Evolutionary conservation across 768 basidiomycete species (phyloP), one percentile per base, ranked within the genome.

Genomic region (Mycena metata): DNA sequence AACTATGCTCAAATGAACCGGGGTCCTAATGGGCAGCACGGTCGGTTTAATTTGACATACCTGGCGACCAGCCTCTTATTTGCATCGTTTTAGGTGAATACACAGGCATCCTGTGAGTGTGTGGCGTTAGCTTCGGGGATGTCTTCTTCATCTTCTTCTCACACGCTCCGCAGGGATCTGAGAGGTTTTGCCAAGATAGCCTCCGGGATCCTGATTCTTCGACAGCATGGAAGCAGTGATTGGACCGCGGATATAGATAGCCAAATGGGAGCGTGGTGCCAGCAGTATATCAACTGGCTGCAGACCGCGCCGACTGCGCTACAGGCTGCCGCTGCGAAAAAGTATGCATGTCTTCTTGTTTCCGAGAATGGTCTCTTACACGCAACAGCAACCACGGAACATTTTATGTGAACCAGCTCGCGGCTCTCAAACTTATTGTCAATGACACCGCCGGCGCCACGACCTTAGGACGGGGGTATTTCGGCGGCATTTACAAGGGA

Each of bases 321-420:
- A 9, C 77, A 85, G 58, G 89, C 89, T 59, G 76, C 76, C 8
- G 61, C 68, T 2, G 79, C 87, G 2, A 71, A 74, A 19, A 91
- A 91, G 90, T 91, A 76, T 54, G 81, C 41, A 2, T 11, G 21
- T 36, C 23, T 16, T 3, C 24, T 16, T 35, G 47, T 52, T 26
- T 35, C 13, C 21, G 54, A 19, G 24, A 39, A 24, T 1, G 4
- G 4, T n/a, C 12, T 36, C 19, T 57, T 26, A 33, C 45, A 13
- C 15, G 46, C 49, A 6, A 49, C 70, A 91, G 90, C 73, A 92
- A 92, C 69, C 91, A 91, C 72, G 90, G 89, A 36, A 82, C 87
- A 0, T 91, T 87, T 76, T 91, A 85, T 75, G 86, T 82, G 73
- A 88, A 85, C 71, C 90, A 92, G 73, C 79, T 89, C 2, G 85